Percentiles rank a stretch among this genome's conserved stretches.
Conservation (phyloP, 164 flowering plant species). For the Chimonanthus salicifolius region DNA sequence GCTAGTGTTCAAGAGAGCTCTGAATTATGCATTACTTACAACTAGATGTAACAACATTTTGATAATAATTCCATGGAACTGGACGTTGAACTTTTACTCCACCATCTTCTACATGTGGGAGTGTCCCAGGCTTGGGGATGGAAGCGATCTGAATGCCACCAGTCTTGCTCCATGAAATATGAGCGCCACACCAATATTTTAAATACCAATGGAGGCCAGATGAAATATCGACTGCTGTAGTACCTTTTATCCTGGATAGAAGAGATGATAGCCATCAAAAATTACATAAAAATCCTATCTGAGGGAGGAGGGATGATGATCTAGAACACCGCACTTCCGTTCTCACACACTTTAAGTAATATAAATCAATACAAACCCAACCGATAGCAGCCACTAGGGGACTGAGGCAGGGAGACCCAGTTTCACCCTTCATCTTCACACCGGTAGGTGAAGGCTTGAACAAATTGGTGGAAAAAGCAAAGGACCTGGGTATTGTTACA, state of each 20-base stretch:
- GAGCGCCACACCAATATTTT: constrained; percentile 88
- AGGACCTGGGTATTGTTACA: too few relatives aligned
- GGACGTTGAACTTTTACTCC: constrained; percentile 72
- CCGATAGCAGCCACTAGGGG: too few relatives aligned
- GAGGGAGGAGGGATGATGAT: not conserved
- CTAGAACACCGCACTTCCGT: too few relatives aligned
- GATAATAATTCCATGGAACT: constrained; percentile 93
- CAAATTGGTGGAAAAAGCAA: too few relatives aligned
- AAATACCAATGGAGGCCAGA: constrained; percentile 94
- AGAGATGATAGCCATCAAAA: constrained; percentile 2
- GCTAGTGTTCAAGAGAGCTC: not conserved
- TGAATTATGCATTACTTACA: constrained; percentile 42
- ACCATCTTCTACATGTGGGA: constrained; percentile 56
- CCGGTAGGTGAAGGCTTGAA: too few relatives aligned
- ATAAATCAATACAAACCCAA: too few relatives aligned
- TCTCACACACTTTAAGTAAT: too few relatives aligned
- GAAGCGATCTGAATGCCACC: constrained; percentile 83
- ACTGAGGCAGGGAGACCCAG: too few relatives aligned
- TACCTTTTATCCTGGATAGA: constrained; percentile 61
- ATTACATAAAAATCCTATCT: not conserved
- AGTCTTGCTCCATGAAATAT: constrained; percentile 96
- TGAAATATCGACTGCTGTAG: constrained; percentile 78
- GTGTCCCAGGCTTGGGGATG: constrained; percentile 63
- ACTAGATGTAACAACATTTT: constrained; percentile 95
- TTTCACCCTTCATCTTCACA: too few relatives aligned